A percentile compares a stretch with the other conserved stretches of the same genome.
Conservation (phyloP, 768 basidiomycete genomes). For the Xerocomellus chrysenteron region DNA sequence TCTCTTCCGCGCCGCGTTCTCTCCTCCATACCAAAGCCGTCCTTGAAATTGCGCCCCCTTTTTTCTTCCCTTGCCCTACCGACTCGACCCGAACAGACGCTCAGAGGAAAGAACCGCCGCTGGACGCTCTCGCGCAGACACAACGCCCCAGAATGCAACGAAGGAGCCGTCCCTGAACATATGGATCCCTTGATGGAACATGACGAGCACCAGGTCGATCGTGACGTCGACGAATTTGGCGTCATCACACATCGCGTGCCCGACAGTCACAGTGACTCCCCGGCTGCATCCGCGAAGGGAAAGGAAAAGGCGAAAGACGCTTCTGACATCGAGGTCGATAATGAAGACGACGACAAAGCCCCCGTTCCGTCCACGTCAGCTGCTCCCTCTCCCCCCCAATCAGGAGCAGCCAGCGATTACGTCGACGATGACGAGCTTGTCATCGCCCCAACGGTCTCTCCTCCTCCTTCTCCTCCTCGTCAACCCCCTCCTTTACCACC, state of each 20-base stretch:
- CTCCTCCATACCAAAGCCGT: conserved; percentile 30
- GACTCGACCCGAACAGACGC: conserved; percentile 25
- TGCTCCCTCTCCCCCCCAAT: conserved; percentile 2
- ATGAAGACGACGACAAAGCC: not conserved
- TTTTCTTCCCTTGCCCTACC: conserved; percentile 20
- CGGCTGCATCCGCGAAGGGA: conserved; percentile 30
- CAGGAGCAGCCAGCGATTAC: not conserved
- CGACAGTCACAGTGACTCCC: conserved; percentile 28
- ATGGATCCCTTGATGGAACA: conserved; percentile 19
- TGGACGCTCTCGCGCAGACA: conserved; percentile 26
- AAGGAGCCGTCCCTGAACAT: conserved; percentile 16
- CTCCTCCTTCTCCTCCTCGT: conserved; percentile 5
- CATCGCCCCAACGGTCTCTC: conserved; percentile 17
- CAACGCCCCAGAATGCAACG: conserved; percentile 8
- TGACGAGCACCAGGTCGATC: conserved; percentile 31
- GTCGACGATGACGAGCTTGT: conserved; percentile 21
- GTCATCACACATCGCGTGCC: conserved; percentile 27
- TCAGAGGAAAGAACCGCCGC: conserved; percentile 27
- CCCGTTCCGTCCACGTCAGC: conserved; percentile 23
- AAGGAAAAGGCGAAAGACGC: conserved; percentile 36
- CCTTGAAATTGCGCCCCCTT: conserved; percentile 15
- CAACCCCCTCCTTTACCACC: conserved; percentile 11
- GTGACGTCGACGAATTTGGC: conserved; percentile 29
- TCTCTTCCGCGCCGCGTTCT: conserved; percentile 37
- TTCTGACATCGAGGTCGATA: conserved; percentile 3